Evolutionary conservation across 2,329 filamentous ascomycete species (phyloP).

Genomic region (Fusarium sp.): DNA sequence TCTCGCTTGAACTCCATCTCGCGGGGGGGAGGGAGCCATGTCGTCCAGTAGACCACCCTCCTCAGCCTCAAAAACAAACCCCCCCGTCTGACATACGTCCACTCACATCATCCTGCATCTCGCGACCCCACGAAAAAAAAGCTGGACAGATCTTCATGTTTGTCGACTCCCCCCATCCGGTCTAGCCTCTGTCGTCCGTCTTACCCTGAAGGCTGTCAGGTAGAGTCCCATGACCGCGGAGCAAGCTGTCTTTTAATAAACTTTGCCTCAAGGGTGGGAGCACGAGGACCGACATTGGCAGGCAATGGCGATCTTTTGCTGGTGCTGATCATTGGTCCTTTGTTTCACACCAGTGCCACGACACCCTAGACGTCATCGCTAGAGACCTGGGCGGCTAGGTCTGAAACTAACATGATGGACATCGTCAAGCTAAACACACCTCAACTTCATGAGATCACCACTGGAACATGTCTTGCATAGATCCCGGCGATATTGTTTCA

Average conservation of each 20-base stretch:
- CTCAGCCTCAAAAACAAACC: neutral
- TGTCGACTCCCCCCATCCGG: constrained; percentile 22
- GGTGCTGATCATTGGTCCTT: neutral
- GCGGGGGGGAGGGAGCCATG: neutral
- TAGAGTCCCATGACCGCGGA: constrained; percentile 28
- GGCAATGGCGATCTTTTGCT: constrained; percentile 1
- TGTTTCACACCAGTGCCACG: constrained; percentile 3
- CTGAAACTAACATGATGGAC: neutral
- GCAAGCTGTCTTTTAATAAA: neutral
- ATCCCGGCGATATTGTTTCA: neutral
- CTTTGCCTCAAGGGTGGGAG: constrained; percentile 9
- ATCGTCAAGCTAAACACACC: neutral
- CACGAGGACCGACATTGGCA: constrained; percentile 11
- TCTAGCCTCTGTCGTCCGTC: constrained; percentile 17
- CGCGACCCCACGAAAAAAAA: neutral
- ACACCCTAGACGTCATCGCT: constrained; percentile 9
- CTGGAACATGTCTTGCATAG: neutral
- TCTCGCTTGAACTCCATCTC: neutral
- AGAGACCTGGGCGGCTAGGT: neutral
- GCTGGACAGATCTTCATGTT: neutral
- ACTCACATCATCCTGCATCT: constrained; percentile 12
- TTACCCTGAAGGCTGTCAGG: constrained; percentile 6
- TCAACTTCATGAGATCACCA: neutral
- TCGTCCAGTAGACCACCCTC: neutral
- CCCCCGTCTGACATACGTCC: neutral